Evolutionary conservation across 306 rosid genomes (phyloP).

Genomic region (Pueraria montana): DNA sequence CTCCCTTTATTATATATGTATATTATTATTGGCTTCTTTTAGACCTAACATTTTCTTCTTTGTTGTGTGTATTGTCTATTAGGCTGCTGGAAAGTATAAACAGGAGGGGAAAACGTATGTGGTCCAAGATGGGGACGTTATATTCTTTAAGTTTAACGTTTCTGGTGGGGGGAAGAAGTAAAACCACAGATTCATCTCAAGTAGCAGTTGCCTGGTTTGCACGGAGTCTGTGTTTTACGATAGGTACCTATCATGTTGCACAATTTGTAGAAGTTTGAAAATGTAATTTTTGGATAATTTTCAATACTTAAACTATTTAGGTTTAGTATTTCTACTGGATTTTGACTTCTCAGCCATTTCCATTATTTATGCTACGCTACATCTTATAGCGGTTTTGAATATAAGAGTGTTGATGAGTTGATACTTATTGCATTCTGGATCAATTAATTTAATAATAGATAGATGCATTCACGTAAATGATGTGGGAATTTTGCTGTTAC

Average conservation of each 20-base stretch:
- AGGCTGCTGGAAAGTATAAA: conserved; percentile 95
- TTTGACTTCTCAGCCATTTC: conserved; percentile 41
- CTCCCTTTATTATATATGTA: background rate
- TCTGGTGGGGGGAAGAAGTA: conserved; percentile 99
- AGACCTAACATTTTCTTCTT: conserved; percentile 1
- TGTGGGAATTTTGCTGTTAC: background rate
- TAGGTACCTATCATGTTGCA: conserved; percentile 28
- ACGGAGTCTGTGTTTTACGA: conserved; percentile 42
- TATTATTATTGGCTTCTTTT: background rate
- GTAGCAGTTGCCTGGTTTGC: conserved; percentile 16
- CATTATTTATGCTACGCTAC: conserved; percentile 25
- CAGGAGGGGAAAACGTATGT: conserved; percentile 96
- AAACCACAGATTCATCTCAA: conserved; percentile 43
- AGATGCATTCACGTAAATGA: background rate
- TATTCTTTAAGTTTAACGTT: conserved; percentile 94
- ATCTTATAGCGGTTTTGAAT: conserved; percentile 38
- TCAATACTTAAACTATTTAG: conserved; percentile 25
- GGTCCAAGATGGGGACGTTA: conserved; percentile 93
- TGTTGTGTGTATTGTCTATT: conserved; percentile 11
- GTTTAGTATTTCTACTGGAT: conserved; percentile 37
- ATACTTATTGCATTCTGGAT: conserved; percentile 12
- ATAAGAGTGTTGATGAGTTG: conserved; percentile 17
- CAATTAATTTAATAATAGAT: background rate
- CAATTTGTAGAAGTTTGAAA: conserved; percentile 47
- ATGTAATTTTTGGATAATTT: conserved; percentile 51